Base-by-base conservation (phyloP, 805 yeast species). In the Candida xiaguanensis region DNA sequence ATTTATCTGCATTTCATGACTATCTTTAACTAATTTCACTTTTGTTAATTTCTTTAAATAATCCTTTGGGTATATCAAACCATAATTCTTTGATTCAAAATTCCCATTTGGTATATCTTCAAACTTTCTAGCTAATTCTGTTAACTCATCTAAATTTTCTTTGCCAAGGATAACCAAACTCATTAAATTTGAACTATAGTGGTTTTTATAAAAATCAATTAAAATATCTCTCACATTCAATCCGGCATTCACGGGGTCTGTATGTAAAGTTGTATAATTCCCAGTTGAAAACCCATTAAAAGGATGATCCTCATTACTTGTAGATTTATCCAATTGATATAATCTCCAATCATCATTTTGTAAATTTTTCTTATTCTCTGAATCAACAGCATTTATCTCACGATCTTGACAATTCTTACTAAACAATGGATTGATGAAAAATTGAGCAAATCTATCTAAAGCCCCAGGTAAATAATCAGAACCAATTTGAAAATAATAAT, bases 351-450 rank as follows among this genome's bases (percentile, higher is more conserved):
- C 56, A 60, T 91, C 99, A 56, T 75, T 84, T 60, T 91, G 98
- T 38, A 93, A 67, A 58, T 91, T 91, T 65, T 93, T 91, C 59
- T 89, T 91, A 67, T 91, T 88, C 64, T 91, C 99, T 27, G 95
- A 85, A 61, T 91, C 96, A 8, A 91, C 98, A 1, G 98, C 98
- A 46, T 80, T 78, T 51, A 91, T 85, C 61, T 91, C 99, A 40
- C 97, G 74, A 55, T 89, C 96, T 55, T 88, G 86, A 55, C 96
- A 82, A 46, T 78, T 70, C 48, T 50, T 67, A 46, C 72, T 67
- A 53, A 91, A 91, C 49, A 91, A 66, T 1, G 99, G 99, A 20
- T 77, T 59, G 25, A 90, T 83, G 67, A 91, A 91, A 57, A 91
- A 91, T 58, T 91, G 98, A 4, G 96, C 77, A 60, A 91, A 91